A percentile compares a stretch with the other conserved stretches of the same genome.
Conservation (phyloP, 345 rosid species). For the Acer yangbiense region DNA sequence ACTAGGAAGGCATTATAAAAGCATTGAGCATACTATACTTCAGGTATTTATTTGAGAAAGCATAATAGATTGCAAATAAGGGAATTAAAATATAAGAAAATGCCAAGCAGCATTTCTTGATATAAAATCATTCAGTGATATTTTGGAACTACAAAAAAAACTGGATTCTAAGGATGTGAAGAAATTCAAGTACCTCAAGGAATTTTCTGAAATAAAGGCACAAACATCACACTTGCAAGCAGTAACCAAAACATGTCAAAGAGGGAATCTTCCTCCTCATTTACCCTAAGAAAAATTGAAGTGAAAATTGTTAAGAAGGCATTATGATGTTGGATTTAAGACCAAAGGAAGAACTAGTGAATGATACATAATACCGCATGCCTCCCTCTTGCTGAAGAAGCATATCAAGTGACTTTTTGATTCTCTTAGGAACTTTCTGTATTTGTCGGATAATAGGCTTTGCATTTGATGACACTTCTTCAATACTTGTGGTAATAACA, state of each 20-base stretch:
- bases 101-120: too few species aligned
- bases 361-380: constrained; percentile 25
- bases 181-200: constrained; percentile 73
- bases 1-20: too few species aligned
- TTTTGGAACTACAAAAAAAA: too few species aligned
- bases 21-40: too few species aligned
- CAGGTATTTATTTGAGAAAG: too few species aligned
- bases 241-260: constrained; percentile 85
- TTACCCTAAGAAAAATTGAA: constrained; percentile 52
- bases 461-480: constrained; percentile 73
- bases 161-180: background rate
- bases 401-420: constrained; percentile 68
- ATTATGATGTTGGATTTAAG: background rate
- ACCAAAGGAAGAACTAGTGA: constrained; percentile 18
- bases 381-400: constrained; percentile 95
- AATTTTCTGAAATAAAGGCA: constrained; percentile 93
- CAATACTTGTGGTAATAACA: constrained; percentile 58
- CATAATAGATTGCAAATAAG: too few species aligned
- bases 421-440: constrained; percentile 65
- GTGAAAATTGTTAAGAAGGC: constrained; percentile 14
- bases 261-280: constrained; percentile 96
- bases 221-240: constrained; percentile 97
- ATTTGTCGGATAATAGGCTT: constrained; percentile 68
- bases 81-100: too few species aligned
- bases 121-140: too few species aligned